A percentile compares a stretch with the other conserved stretches of the same genome.
phyloP scores from a whole-genome alignment of 805 yeast species.

The Isabelozyma heimii region DNA sequence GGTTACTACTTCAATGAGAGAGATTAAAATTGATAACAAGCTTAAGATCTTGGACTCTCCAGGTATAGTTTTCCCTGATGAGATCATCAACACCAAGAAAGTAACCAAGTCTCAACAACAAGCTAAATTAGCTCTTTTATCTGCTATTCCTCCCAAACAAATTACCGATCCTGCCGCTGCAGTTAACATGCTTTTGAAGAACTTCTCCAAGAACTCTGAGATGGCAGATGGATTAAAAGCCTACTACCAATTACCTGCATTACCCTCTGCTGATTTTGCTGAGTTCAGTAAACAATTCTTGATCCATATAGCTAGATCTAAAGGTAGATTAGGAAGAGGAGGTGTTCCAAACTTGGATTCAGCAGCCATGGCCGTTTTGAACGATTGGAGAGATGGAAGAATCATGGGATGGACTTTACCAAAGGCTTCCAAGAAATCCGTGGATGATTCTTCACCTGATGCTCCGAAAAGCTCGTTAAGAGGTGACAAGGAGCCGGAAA shows the following conservation, averaged over 20 bases:
- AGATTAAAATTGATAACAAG: slow-evolving; percentile 88
- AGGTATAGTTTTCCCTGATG: slow-evolving; percentile 93
- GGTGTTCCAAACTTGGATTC: slow-evolving; percentile 88
- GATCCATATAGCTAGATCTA: slow-evolving; percentile 87
- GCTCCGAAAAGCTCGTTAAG: slow-evolving; percentile 37
- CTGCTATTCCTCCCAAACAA: slow-evolving; percentile 86
- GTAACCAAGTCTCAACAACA: slow-evolving; percentile 61
- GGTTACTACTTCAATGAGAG: slow-evolving; percentile 88
- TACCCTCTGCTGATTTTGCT: slow-evolving; percentile 68
- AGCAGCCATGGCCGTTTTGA: slow-evolving; percentile 79
- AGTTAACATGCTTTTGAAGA: slow-evolving; percentile 69
- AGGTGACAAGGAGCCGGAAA: slow-evolving; percentile 45
- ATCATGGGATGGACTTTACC: slow-evolving; percentile 89
- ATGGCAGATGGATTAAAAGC: slow-evolving; percentile 75
- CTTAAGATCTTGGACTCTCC: slow-evolving; percentile 91
- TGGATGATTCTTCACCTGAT: slow-evolving; percentile 18
- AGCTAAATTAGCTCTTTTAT: slow-evolving; percentile 84
- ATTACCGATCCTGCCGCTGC: slow-evolving; percentile 84
- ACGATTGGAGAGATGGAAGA: slow-evolving; percentile 97
- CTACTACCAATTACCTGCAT: slow-evolving; percentile 76
- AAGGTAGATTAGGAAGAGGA: slow-evolving; percentile 89
- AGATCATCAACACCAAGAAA: slow-evolving; percentile 34
- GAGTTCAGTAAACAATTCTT: slow-evolving; percentile 82
- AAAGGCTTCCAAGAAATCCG: slow-evolving; percentile 40
- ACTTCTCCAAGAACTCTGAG: slow-evolving; percentile 67